Conservation (phyloP, 1,139 yeast genomes). For the Geotrichum aggregatum region DNA sequence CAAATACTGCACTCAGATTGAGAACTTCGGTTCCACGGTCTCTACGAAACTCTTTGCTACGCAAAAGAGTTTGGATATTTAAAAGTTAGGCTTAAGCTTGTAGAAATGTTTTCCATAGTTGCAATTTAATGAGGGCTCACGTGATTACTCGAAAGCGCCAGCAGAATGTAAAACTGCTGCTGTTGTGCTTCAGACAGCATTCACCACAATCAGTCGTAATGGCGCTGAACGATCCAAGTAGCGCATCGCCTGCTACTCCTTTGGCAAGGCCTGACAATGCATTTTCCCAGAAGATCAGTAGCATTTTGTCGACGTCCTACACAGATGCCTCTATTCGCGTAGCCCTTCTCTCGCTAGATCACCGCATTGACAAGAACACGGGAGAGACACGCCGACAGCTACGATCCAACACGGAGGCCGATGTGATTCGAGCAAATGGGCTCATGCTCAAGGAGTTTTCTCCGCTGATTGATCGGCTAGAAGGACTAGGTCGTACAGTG, state of each 20-base stretch:
- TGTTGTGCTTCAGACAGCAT: too few species aligned
- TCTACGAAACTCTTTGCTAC: constrained; percentile 59
- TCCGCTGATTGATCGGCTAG: constrained; percentile 45
- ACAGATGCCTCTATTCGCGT: constrained; percentile 38
- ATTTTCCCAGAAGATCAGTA: constrained; percentile 34
- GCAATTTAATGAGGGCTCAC: neutral
- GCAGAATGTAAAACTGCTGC: too few species aligned
- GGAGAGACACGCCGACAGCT: constrained; percentile 49
- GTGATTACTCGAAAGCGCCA: neutral
- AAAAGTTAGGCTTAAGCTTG: neutral
- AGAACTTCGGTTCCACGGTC: constrained; percentile 57
- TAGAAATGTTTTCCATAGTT: neutral
- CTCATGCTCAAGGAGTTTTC: constrained; percentile 58
- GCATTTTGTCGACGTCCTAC: constrained; percentile 39
- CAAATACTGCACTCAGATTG: constrained; percentile 63
- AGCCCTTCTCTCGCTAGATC: constrained; percentile 37
- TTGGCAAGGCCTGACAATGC: constrained; percentile 28
- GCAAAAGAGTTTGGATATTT: constrained; percentile 45
- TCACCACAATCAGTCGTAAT: neutral
- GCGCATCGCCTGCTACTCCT: constrained; percentile 15
- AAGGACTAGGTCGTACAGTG: constrained; percentile 44
- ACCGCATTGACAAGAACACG: constrained; percentile 34
- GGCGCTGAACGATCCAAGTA: neutral
- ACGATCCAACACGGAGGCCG: constrained; percentile 67
- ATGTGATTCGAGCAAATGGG: constrained; percentile 60